These are phyloP conservation scores for Blepharisma japonicum DNA, from an alignment of 73 alveolate species.

Conservation along the genomic window DNA sequence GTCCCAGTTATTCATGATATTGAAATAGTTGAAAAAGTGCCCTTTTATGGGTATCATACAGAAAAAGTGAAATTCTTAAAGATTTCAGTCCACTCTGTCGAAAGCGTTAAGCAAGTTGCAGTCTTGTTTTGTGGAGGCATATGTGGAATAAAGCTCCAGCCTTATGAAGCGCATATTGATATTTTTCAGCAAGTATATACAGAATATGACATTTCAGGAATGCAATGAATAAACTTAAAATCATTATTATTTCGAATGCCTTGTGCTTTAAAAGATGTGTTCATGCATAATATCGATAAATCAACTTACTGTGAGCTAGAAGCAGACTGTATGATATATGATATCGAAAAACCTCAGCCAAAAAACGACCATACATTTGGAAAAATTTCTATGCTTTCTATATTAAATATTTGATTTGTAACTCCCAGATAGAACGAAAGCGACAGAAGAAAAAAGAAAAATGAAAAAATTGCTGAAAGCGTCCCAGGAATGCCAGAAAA, in stretches of 20 bases:
- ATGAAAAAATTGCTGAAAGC: neutral
- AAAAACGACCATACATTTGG: neutral
- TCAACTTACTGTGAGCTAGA: neutral
- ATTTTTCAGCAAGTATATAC: conserved; percentile 77
- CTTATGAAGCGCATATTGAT: conserved; percentile 86
- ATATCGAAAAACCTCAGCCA: neutral
- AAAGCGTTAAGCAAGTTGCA: conserved; percentile 50
- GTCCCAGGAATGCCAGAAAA: neutral
- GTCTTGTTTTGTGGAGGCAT: conserved; percentile 56
- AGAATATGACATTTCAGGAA: conserved; percentile 73
- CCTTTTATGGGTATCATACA: conserved; percentile 75
- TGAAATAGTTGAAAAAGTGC: conserved; percentile 51
- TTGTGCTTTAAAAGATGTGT: neutral
- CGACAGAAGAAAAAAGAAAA: neutral
- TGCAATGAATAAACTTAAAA: conserved; percentile 66
- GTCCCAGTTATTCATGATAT: conserved; percentile 64
- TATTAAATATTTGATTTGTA: neutral
- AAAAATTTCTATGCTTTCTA: neutral
- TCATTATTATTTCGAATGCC: neutral
- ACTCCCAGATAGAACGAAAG: neutral
- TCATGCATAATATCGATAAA: neutral
- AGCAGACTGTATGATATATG: neutral
- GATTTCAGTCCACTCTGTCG: conserved; percentile 71
- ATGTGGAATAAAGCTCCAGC: conserved; percentile 56
- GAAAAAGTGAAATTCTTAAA: conserved; percentile 64